Conservation (phyloP, 495 filamentous ascomycete genomes). For the Penicillium simplicissimum region DNA sequence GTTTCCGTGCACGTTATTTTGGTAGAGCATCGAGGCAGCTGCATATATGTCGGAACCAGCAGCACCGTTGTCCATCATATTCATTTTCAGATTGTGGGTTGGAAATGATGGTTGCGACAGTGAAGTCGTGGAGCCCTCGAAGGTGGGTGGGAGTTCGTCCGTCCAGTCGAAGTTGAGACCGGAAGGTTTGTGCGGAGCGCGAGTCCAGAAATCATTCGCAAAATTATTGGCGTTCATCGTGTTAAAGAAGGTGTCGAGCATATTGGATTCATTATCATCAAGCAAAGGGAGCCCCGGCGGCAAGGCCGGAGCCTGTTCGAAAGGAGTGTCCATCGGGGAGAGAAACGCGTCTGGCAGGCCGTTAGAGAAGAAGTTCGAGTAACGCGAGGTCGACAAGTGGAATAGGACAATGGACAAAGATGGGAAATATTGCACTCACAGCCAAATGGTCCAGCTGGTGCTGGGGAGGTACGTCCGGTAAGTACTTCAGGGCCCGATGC, state of each 20-base stretch:
- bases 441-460: conserved; percentile 55
- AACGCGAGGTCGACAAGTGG: background rate
- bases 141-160: conserved; percentile 57
- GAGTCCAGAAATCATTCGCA: conserved; percentile 49
- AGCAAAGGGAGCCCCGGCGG: conserved; percentile 61
- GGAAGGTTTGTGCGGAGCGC: conserved; percentile 43
- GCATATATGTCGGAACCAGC: conserved; percentile 50
- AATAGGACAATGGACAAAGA: background rate
- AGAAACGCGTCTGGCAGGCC: conserved; percentile 48
- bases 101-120: conserved; percentile 51
- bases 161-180: conserved; percentile 54
- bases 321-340: conserved; percentile 51
- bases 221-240: conserved; percentile 58
- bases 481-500: conserved; percentile 32
- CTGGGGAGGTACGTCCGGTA: conserved; percentile 33
- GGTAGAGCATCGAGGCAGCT: conserved; percentile 50
- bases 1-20: conserved; percentile 34
- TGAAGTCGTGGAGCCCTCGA: conserved; percentile 63
- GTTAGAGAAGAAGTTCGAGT: conserved; percentile 2
- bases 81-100: conserved; percentile 29
- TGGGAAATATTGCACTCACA: conserved; percentile 46
- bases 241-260: conserved; percentile 64
- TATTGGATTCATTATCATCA: conserved; percentile 59
- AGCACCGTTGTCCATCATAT: conserved; percentile 24
- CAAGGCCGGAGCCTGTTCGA: conserved; percentile 56